Evolutionary conservation across 192 early-diverging fungal species (phyloP).

Genomic region (Phycomyces blakesleeanus): DNA sequence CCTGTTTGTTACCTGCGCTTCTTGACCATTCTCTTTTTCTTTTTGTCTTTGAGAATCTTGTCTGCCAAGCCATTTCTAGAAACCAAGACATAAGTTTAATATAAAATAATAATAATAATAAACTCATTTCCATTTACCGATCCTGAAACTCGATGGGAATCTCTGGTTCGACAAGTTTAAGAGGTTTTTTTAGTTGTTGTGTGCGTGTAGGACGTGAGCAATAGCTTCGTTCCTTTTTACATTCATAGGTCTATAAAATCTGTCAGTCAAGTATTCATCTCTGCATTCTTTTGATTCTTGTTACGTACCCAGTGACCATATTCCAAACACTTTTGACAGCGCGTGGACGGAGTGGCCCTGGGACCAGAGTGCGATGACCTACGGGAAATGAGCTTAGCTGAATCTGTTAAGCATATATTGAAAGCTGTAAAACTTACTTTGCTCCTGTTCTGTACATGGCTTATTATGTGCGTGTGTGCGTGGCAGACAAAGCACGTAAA

Average conservation of each 20-base stretch:
- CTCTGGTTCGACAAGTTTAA: constrained; percentile 44
- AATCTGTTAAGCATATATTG: not conserved
- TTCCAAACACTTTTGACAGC: constrained; percentile 58
- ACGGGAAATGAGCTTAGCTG: not conserved
- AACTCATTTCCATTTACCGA: not conserved
- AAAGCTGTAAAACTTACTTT: constrained; percentile 7
- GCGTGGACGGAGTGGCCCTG: constrained; percentile 46
- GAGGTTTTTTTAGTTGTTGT: constrained; percentile 54
- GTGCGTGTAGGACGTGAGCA: constrained; percentile 53
- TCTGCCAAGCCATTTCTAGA: constrained; percentile 42
- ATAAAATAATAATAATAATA: not conserved
- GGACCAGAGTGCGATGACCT: constrained; percentile 21
- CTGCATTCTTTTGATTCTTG: not conserved
- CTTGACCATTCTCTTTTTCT: constrained; percentile 14
- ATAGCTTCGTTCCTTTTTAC: constrained; percentile 43
- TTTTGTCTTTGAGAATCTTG: constrained; percentile 44
- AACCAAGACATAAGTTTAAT: not conserved
- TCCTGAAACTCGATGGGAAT: constrained; percentile 42
- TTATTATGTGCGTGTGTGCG: too few species aligned
- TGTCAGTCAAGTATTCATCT: not conserved
- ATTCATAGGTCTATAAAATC: constrained; percentile 45
- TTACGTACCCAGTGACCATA: constrained; percentile 51
- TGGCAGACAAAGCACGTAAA: too few species aligned
- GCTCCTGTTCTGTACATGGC: constrained; percentile 29
- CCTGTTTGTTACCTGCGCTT: constrained; percentile 1